Base-by-base conservation (phyloP, 2,329 filamentous ascomycete species). In the Aspergillus sp. region DNA sequence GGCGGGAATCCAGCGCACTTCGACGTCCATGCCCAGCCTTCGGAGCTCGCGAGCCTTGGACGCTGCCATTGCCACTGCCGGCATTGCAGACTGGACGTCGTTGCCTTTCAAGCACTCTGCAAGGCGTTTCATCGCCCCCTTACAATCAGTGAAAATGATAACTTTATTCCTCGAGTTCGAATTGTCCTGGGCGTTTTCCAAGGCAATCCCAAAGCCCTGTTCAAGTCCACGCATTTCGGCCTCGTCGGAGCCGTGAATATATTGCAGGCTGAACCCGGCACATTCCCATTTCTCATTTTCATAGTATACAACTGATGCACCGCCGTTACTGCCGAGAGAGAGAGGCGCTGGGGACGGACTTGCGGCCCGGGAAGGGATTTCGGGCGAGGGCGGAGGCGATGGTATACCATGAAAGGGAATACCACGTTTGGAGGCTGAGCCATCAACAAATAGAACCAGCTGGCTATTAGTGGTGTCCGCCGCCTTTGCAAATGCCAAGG, bases 301-400 rank as follows among this genome's bases (percentile, higher is more conserved):
- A n/a, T 54, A 35, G n/a, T 47, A 47, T 12, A 54, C 52, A 8
- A 41, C 33, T 5, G 52, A 40, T 41, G 52, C 52, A 39, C 43
- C 31, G 4, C n/a, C 14, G 15, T 27, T n/a, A 21, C 5, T 23
- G 49, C 7, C 14, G 31, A 6, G 21, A 27, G 3, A 19, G 19
- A 9, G 23, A 14, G n/a, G 24, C 9, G 15, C 3, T 5, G 21
- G 2, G 12, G 19, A 15, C 6, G 21, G 14, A 27, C 19, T n/a
- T 5, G 19, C 9, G 2, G 21, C 21, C 21, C 21, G 4, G 12
- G 12, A 15, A 6, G 12, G 6, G n/a, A 4, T n/a, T 5, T 9
- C 9, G 2, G 21, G 11, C 27, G 27, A 11, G 27, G 27, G 27
- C 4, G 27, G 27, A 31, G 27, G 27, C 3, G 27, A 11, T 31